Base-by-base conservation (phyloP, 2,329 filamentous ascomycete species). In the Paraphoma sp. region DNA sequence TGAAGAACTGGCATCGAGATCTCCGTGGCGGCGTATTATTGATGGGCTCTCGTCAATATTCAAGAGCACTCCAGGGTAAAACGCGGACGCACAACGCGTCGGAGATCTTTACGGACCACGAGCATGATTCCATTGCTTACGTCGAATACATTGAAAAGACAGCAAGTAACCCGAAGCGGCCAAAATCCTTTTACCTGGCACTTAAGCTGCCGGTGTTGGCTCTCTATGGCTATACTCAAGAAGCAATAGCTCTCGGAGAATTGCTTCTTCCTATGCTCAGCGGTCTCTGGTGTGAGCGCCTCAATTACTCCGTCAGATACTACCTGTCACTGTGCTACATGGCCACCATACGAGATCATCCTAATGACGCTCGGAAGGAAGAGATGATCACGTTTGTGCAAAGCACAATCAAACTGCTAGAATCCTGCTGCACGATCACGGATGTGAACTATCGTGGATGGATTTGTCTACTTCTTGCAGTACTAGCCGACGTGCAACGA, bases 61-160 rank as follows among this genome's bases (percentile, higher is more conserved):
- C 83, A 48, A 85, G 89, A 47, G 89, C 91, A 18, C 76, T 93
- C 17, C 89, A 92, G 71, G 91, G 91, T 51, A 93, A 92, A 73
- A 93, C 91, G 0, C 76, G 76, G 10, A 76, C 76, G 2, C 74
- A 78, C 10, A 78, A 83, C 9, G 76, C 87, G 0, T 68, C 80
- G 0, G 79, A 83, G 16, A 81, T 93, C 10, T 84, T 93, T 79
- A 85, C 82, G 41, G 90, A 93, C 62, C 81, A 86, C n/a, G 81
- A 86, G 44, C 90, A 93, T 67, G 82, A 85, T 53, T 81, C 85
- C 1, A 63, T 73, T 1, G 73, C 87, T 82, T 82, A 83, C 75
- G 45, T 91, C 83, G 50, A 77, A 57, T 68, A 78, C 71, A 38
- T 84, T 76, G 65, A 83, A 78, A 41, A 81, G 74, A 73, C 68